Conservation (phyloP, 805 yeast genomes). For the Ogataea glucozyma region DNA sequence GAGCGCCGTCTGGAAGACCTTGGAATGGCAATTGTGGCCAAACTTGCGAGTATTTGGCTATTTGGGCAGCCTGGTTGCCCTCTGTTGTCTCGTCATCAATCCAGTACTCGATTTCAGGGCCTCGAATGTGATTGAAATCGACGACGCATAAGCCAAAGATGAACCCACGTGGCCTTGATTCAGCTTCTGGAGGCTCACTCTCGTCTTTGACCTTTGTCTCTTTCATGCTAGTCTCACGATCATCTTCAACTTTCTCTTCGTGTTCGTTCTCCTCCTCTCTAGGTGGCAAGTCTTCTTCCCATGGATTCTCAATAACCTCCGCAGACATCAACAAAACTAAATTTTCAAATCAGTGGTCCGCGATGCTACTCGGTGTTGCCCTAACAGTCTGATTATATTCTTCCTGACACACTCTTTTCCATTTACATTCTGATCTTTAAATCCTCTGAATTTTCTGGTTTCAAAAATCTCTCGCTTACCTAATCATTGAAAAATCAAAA, state of each 20-base stretch:
- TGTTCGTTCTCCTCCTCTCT: not conserved
- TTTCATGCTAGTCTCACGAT: too few relatives aligned
- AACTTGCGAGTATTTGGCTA: slow-evolving; percentile 39
- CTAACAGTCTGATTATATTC: too few relatives aligned
- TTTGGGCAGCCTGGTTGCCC: slow-evolving; percentile 36
- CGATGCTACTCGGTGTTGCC: too few relatives aligned
- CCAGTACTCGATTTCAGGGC: slow-evolving; percentile 96
- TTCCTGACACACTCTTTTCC: too few relatives aligned
- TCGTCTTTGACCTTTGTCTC: not conserved
- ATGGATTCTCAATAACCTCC: slow-evolving; percentile 4
- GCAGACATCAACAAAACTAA: not conserved
- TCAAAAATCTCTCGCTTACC: too few relatives aligned
- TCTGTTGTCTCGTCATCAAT: slow-evolving; percentile 43
- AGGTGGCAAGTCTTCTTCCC: slow-evolving; percentile 1
- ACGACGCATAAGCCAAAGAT: slow-evolving; percentile 86
- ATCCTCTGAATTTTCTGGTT: too few relatives aligned
- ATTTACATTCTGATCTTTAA: too few relatives aligned
- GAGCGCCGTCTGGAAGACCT: slow-evolving; percentile 95
- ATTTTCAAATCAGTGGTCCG: too few relatives aligned
- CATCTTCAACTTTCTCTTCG: too few relatives aligned
- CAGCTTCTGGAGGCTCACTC: not conserved
- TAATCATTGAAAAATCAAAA: too few relatives aligned
- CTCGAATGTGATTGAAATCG: slow-evolving; percentile 87
- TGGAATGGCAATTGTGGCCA: slow-evolving; percentile 94
- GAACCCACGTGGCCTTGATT: slow-evolving; percentile 25